phyloP scores from a whole-genome alignment of 805 yeast species.

The Barnettozyma vustinii region DNA sequence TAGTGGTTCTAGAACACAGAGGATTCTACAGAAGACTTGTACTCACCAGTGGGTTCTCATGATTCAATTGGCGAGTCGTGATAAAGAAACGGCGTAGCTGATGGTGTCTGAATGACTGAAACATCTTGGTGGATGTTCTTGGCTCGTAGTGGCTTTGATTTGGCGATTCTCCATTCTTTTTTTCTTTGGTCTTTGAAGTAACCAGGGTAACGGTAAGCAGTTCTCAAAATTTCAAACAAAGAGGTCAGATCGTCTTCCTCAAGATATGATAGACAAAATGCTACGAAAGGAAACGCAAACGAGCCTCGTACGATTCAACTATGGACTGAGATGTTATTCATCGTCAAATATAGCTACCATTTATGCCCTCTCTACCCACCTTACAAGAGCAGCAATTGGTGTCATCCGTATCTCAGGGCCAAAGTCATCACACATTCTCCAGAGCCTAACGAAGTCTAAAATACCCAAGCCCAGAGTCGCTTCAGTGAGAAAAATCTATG shows the following conservation, averaged over 20 bases:
- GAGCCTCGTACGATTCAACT: neutral
- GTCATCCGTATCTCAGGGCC: slow-evolving; percentile 82
- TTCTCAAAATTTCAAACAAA: neutral
- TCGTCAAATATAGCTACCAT: slow-evolving; percentile 52
- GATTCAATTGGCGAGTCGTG: slow-evolving; percentile 15
- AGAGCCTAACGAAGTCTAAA: slow-evolving; percentile 37
- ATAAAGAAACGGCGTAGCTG: neutral
- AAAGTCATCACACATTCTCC: slow-evolving; percentile 35
- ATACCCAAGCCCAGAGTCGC: slow-evolving; percentile 50
- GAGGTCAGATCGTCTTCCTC: too few species aligned
- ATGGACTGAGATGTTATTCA: neutral
- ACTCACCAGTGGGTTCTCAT: slow-evolving; percentile 53
- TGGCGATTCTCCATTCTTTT: too few species aligned
- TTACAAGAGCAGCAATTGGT: slow-evolving; percentile 80
- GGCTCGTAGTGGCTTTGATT: too few species aligned
- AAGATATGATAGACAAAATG: neutral
- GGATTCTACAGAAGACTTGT: neutral
- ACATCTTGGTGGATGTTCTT: neutral
- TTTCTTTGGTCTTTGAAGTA: too few species aligned
- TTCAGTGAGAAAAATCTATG: slow-evolving; percentile 50
- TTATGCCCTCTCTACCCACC: slow-evolving; percentile 84
- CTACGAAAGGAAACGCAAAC: neutral
- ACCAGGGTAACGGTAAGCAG: too few species aligned
- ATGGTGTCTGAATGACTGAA: neutral
- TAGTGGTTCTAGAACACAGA: neutral